Percentiles rank a stretch among this genome's conserved stretches.
Evolutionary conservation across 768 basidiomycete species (phyloP).

Genomic region (Russula lepida): DNA sequence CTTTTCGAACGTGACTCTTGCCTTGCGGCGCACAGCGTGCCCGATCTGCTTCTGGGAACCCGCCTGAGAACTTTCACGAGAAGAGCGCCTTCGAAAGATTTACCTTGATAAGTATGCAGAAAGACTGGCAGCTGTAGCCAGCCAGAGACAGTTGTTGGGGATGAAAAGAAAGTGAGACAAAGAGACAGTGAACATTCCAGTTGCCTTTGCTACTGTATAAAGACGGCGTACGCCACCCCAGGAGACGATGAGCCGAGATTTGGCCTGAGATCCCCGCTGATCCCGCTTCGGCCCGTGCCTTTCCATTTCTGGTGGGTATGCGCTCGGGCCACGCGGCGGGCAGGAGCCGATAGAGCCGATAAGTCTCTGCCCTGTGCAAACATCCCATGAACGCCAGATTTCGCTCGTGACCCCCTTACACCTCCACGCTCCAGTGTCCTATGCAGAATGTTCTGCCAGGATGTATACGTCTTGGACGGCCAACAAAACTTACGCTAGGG

Average conservation of each 20-base stretch:
- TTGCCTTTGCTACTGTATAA: no score
- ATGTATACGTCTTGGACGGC: neutral
- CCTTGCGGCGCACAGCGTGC: constrained; percentile 10
- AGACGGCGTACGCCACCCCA: neutral
- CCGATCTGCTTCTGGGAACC: neutral
- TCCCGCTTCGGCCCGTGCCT: neutral
- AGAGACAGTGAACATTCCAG: neutral
- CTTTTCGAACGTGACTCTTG: constrained; percentile 1
- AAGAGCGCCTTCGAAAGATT: neutral
- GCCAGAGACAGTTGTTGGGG: neutral
- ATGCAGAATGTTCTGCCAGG: constrained; percentile 2
- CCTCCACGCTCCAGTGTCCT: neutral
- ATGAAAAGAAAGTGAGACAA: neutral
- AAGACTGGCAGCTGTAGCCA: neutral
- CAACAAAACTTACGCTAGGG: neutral
- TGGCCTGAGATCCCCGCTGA: constrained; percentile 1
- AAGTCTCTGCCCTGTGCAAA: no score
- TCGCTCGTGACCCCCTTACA: neutral
- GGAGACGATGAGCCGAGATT: constrained; percentile 2
- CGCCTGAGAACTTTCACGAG: neutral
- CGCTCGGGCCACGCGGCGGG: no score
- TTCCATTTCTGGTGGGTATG: no score
- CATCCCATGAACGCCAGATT: neutral
- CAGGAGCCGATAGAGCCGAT: no score
- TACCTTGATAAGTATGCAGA: neutral